Evolutionary conservation across 2,329 filamentous ascomycete species (phyloP).

Genomic region (Stemphylium vesicarium): DNA sequence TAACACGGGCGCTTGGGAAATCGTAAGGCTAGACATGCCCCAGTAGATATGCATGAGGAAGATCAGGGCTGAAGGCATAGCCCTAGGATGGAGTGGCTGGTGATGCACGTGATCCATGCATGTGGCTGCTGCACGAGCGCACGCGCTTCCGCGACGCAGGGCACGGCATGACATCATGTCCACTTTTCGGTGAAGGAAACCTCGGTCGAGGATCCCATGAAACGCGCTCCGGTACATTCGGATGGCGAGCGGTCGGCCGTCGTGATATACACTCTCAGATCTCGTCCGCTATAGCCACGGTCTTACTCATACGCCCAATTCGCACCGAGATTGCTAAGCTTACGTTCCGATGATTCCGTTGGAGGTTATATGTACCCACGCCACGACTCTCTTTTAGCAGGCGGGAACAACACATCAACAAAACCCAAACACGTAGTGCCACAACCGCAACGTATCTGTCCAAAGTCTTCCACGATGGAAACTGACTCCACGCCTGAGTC

Average conservation of each 20-base stretch:
- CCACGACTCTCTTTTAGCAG: constrained; percentile 17
- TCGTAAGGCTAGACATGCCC: not conserved
- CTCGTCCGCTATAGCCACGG: not conserved
- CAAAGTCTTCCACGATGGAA: not conserved
- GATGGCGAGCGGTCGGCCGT: constrained; percentile 16
- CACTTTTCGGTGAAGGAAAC: not conserved
- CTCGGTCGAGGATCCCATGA: not conserved
- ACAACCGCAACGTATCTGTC: not conserved
- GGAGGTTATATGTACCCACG: constrained; percentile 12
- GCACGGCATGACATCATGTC: constrained; percentile 10
- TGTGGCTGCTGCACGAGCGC: not conserved
- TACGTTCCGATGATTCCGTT: constrained; percentile 15
- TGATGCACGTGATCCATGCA: constrained; percentile 10
- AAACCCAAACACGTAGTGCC: not conserved
- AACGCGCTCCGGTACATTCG: constrained; percentile 11
- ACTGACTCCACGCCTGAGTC: constrained; percentile 7
- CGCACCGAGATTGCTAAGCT: not conserved
- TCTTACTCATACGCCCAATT: constrained; percentile 3
- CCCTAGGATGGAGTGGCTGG: not conserved
- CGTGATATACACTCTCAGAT: constrained; percentile 1
- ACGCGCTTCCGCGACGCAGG: not conserved
- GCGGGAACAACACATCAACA: constrained; percentile 2
- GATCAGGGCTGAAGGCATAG: not conserved
- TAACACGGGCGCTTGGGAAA: not conserved
- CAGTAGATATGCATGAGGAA: not conserved